phyloP scores from a whole-genome alignment of 73 alveolate species.

The Paramecium biaurelia region DNA sequence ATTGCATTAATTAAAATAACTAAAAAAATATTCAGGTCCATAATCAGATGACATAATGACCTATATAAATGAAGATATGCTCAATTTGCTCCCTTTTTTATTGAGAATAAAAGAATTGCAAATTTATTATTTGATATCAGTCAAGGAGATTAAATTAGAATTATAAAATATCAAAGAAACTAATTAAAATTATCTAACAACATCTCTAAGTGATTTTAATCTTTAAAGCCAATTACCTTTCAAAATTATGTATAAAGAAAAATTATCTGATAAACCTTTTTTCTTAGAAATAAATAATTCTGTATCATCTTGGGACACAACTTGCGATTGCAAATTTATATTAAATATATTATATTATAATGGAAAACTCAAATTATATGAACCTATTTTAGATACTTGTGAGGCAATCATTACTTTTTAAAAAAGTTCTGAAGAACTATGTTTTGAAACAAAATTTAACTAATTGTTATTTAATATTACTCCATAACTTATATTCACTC shows the following conservation, averaged over 20 bases:
- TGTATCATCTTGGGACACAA: neutral
- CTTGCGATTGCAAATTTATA: neutral
- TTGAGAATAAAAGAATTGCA: neutral
- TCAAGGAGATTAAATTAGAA: neutral
- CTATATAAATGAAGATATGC: neutral
- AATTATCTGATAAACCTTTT: neutral
- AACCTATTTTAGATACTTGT: neutral
- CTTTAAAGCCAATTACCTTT: neutral
- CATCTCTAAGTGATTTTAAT: neutral
- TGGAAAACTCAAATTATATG: neutral
- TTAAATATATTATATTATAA: neutral
- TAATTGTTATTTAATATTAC: neutral
- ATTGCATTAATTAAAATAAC: neutral
- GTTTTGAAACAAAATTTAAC: neutral
- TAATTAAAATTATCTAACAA: neutral
- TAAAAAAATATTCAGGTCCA: neutral
- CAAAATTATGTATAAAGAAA: neutral
- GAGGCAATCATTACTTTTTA: neutral
- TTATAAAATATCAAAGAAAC: neutral
- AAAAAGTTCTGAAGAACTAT: neutral
- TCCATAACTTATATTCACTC: neutral
- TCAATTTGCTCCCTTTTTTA: neutral
- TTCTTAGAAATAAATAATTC: neutral
- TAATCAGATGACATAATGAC: neutral
- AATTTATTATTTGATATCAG: neutral